These are phyloP conservation scores for Pulchroboletus neoregius DNA, from an alignment of 1,284 basidiomycete species.

Conservation along the genomic window DNA sequence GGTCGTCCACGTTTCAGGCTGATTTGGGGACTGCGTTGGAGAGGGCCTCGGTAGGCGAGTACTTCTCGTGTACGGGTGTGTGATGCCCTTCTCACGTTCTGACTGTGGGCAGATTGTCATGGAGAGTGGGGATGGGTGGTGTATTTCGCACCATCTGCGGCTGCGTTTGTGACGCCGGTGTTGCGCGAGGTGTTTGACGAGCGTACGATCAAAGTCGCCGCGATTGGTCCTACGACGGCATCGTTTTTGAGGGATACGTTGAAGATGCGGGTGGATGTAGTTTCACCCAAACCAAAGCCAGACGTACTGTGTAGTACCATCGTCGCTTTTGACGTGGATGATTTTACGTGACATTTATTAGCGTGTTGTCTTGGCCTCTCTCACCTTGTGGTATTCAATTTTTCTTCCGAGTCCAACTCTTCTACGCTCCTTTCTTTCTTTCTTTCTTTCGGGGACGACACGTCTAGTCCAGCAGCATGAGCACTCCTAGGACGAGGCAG, in stretches of 20 bases:
- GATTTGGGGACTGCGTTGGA: conserved; percentile 41
- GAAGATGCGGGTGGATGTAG: conserved; percentile 47
- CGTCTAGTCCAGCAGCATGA: conserved; percentile 19
- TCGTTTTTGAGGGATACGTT: conserved; percentile 47
- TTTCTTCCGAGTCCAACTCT: conserved; percentile 17
- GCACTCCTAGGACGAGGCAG: conserved; percentile 22
- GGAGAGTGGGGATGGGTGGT: conserved; percentile 58
- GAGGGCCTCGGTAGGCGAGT: conserved; percentile 29
- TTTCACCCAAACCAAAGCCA: conserved; percentile 54
- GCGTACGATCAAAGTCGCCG: conserved; percentile 41
- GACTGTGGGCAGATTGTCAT: background rate
- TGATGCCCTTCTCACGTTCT: background rate
- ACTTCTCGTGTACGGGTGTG: background rate
- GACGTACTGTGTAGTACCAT: conserved; percentile 46
- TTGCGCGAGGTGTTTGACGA: conserved; percentile 43
- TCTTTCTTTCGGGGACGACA: background rate
- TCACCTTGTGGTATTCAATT: background rate
- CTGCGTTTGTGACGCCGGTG: conserved; percentile 52
- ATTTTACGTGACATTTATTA: conserved; percentile 12
- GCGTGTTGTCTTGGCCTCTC: background rate
- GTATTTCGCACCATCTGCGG: conserved; percentile 72
- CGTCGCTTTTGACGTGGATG: conserved; percentile 15
- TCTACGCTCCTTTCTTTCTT: conserved; percentile 10
- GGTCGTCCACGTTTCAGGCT: conserved; percentile 48
- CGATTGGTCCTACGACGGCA: conserved; percentile 67